Base-by-base conservation (phyloP, 2,329 filamentous ascomycete species). In the Nemania serpens region DNA sequence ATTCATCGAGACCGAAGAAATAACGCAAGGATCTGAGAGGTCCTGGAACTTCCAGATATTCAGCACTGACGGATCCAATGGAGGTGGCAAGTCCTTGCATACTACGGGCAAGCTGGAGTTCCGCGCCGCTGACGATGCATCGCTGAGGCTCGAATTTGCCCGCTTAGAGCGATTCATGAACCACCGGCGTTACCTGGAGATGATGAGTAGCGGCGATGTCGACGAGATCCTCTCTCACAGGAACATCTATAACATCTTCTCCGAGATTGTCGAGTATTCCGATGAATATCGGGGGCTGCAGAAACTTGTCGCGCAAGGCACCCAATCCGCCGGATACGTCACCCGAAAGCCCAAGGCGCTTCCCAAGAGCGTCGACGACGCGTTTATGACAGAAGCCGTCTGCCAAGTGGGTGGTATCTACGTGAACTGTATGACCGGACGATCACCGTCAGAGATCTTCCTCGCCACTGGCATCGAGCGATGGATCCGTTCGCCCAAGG, bases 231-330 rank as follows among this genome's bases (percentile, higher is more conserved):
- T 79, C 12, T 69, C 72, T 29, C 71, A 73, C 2, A 69, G 71
- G 5, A 75, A 71, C 61, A 71, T 80, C 13, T 81, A 81, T 66
- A 66, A 68, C 5, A 66, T 70, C 0, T 77, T 80, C 56, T 53
- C 62, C 1, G 66, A 71, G 3, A 69, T 79, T 5, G 74, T 79
- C 17, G 70, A 76, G 59, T 78, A 76, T 57, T 66, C 63, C 2
- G 64, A 70, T 1, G 33, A 67, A 10, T 80, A 74, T 61, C 71
- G 65, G 1, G 75, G 76, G 1, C 58, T 79, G 1, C 65, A 63
- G n/a, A 69, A 69, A 17, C 59, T 79, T 1, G 73, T 73, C 1
- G 68, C 69, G 6, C 47, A 58, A 7, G 70, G 67, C 1, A 66
- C 62, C 18, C 68, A 74, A 45, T 70, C 69, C 1, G 75, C 75